These are phyloP conservation scores for Silene coronaria DNA, from an alignment of 179 eudicot species.

Conservation along the genomic window DNA sequence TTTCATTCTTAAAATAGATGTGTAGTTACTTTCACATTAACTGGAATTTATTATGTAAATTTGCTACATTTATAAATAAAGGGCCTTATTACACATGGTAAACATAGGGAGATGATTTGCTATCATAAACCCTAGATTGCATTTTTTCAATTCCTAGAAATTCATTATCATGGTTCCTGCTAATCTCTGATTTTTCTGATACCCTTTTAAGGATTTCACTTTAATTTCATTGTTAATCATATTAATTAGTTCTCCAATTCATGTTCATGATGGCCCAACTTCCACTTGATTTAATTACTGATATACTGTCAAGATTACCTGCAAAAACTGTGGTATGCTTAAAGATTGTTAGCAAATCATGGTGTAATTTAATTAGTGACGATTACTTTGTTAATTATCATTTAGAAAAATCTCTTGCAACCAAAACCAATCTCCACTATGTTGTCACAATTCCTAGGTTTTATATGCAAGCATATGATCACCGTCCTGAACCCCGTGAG, in stretches of 20 bases:
- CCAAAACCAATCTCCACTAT: constrained; percentile 5
- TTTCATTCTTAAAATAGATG: no score
- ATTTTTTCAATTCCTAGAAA: neutral
- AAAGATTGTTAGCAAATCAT: constrained; percentile 3
- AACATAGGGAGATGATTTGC: no score
- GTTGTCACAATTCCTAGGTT: neutral
- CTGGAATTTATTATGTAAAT: no score
- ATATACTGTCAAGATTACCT: neutral
- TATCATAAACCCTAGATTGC: neutral
- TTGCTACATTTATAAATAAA: no score
- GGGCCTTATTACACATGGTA: no score
- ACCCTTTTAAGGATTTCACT: neutral
- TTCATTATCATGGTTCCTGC: neutral
- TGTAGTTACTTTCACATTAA: no score
- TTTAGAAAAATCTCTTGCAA: neutral
- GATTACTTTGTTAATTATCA: neutral
- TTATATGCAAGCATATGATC: neutral
- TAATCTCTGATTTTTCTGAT: neutral
- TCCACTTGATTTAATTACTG: neutral
- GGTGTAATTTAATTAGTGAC: neutral
- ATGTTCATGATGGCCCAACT: neutral
- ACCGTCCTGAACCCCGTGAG: neutral
- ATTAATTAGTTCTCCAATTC: neutral
- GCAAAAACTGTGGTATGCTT: neutral
- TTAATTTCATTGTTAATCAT: neutral